Evolutionary conservation across 2,329 filamentous ascomycete species (phyloP), one percentile per base, ranked within the genome.

Genomic region (Coniochaeta sp.): DNA sequence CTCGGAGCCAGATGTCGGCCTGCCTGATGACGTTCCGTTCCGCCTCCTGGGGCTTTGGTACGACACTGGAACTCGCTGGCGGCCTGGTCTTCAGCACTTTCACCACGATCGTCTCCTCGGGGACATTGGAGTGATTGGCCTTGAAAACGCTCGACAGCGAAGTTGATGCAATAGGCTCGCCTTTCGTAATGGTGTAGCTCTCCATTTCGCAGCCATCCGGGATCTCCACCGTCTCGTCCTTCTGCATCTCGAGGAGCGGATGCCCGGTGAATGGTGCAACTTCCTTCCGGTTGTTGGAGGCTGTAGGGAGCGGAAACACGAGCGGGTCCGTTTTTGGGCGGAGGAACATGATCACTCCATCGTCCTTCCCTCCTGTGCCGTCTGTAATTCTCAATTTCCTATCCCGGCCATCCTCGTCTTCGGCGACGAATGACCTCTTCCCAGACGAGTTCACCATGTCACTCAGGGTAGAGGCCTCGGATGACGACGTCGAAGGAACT

Each of bases 1-100:
- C 83, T 63, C 82, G 81, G 62, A 83, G 71, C 82, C 83, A 86
- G 67, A 82, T 80, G 65, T 85, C 80, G 47, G 83, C 82, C 66
- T 86, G 83, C 1, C 78, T 79, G 64, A 86, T 84, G 50, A 85
- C 79, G 61, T 80, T 82, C 59, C 78, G 77, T 66, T 83, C 82
- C 58, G 76, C 75, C 22, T 82, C 77, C 50, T 78, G 75, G 2
- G 79, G 77, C 59, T 79, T 80, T 50, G 75, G 68, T 57, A 74
- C 71, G 3, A 74, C 63, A 12, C 55, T 9, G 57, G 16, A 1
- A 55, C 55, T 14, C 62, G 61, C 34, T 19, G 74, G 65, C 3
- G 76, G 68, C 6, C 77, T 72, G 1, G 83, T 85, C 71, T 84
- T 85, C 63, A 86, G 79, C 1, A 86, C 81, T 66, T 86, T 86